These are phyloP conservation scores for Phalaenopsis aphrodite DNA, from an alignment of 106 monocot species.

Conservation along the genomic window DNA sequence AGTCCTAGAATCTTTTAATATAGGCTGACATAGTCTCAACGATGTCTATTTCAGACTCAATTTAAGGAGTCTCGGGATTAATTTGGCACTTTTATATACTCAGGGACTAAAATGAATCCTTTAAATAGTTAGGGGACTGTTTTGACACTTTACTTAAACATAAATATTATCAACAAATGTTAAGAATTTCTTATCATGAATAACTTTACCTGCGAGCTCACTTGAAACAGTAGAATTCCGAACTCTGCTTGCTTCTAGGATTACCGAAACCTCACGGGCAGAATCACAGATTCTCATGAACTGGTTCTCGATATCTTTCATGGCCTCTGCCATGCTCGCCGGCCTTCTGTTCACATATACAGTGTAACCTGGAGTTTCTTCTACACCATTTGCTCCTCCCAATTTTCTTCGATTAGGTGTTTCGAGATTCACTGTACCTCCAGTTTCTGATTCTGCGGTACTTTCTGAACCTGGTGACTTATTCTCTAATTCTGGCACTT, in stretches of 20 bases:
- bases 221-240: slow-evolving; percentile 37
- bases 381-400: too few species aligned
- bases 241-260: slow-evolving; percentile 71
- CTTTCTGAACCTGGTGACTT: slow-evolving; percentile 12
- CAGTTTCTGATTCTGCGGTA: slow-evolving; percentile 13
- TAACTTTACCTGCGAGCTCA: slow-evolving; percentile 40
- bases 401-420: too few species aligned
- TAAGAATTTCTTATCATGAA: neutral
- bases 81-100: too few species aligned
- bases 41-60: too few species aligned
- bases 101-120: too few species aligned
- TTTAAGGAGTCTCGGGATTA: too few species aligned
- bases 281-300: slow-evolving; percentile 55
- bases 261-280: slow-evolving; percentile 55
- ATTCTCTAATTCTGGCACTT: slow-evolving; percentile 11
- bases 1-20: too few species aligned
- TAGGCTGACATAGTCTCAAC: too few species aligned
- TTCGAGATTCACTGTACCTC: neutral
- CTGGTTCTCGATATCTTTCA: slow-evolving; percentile 64
- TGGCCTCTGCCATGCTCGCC: slow-evolving; percentile 62
- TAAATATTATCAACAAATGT: neutral
- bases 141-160: too few species aligned
- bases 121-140: too few species aligned
- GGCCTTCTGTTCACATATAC: slow-evolving; percentile 17
- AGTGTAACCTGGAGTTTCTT: slow-evolving; percentile 47